Conservation (phyloP, 192 early-diverging fungal genomes). For the Phlyctochytrium bullatum region DNA sequence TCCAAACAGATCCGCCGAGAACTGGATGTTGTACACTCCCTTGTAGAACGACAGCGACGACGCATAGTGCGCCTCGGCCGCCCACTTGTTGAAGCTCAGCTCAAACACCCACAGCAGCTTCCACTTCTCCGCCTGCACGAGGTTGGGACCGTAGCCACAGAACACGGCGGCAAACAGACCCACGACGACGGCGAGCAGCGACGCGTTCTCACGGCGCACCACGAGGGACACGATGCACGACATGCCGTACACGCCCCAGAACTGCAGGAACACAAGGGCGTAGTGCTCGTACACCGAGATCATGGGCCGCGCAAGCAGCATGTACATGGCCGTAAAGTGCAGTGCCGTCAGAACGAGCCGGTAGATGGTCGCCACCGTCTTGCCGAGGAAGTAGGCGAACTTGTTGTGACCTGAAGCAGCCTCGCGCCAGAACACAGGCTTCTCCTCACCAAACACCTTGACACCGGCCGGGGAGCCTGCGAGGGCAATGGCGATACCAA, state of each 20-base stretch:
- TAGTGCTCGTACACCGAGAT: constrained; percentile 23
- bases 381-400: constrained; percentile 40
- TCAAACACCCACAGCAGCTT: constrained; percentile 27
- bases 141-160: constrained; percentile 47
- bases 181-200: constrained; percentile 35
- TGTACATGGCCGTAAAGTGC: constrained; percentile 40
- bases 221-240: constrained; percentile 36
- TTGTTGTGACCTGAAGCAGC: constrained; percentile 42
- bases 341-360: constrained; percentile 38
- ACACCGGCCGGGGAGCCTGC: constrained; percentile 45
- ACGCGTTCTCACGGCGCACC: constrained; percentile 40
- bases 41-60: constrained; percentile 21
- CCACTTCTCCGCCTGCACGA: constrained; percentile 34
- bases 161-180: constrained; percentile 43
- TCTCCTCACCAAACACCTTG: constrained; percentile 50
- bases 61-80: constrained; percentile 38
- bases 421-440: constrained; percentile 47
- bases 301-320: constrained; percentile 33
- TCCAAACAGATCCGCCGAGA: constrained; percentile 23
- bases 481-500: constrained; percentile 34
- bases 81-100: constrained; percentile 46
- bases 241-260: constrained; percentile 48
- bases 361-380: constrained; percentile 37
- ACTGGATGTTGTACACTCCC: constrained; percentile 25
- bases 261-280: constrained; percentile 35